Base-by-base conservation (phyloP, 2,329 filamentous ascomycete genomes). In the Stromatinia cepivora region DNA sequence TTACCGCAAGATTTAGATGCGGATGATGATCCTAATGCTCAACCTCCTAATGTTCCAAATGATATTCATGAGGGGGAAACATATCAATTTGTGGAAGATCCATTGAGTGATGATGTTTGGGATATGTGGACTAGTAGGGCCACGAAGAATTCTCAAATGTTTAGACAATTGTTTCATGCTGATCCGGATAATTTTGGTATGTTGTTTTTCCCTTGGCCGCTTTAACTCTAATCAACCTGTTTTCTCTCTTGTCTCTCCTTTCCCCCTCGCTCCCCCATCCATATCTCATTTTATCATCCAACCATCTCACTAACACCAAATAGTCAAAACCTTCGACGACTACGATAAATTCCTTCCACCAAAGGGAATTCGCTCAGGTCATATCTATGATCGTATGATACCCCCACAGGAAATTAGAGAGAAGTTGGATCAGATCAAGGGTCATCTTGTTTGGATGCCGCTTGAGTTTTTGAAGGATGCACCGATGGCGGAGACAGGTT, bases 391-490 rank as follows among this genome's bases (percentile, higher is more conserved):
- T 78, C 87, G 87, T 70, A 92, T 90, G 79, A 85, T 91, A 79
- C 90, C 91, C 0, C 86, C 88, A 0, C 84, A 89, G 34, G 90
- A 96, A 68, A 88, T 95, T 9, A 86, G 92, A 22, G 79, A 85
- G 73, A 93, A 94, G 79, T 82, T 98, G 63, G 89, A 93, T 75
- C 85, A 90, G 77, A 88, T 98, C 74, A 90, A 88, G 81, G 94
- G 94, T 0, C 94, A 98, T 82, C 80, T 98, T 53, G 94, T 98
- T 9, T 96, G 92, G 92, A 94, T 97, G 89, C 93, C 93, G n/a
- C 79, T 98, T 76, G 87, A 93, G 58, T 98, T 97, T 78, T 80
- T 98, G 77, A 85, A 87, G 75, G 89, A 97, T 72, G 93, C 90
- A 0, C 86, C 92, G 75, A 96, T 98, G 93, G 94, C 94, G 0